A percentile compares a stretch with the other conserved stretches of the same genome.
Evolutionary conservation across 1,284 basidiomycete genomes (phyloP).

Genomic region (Cystobasidium pallidum): DNA sequence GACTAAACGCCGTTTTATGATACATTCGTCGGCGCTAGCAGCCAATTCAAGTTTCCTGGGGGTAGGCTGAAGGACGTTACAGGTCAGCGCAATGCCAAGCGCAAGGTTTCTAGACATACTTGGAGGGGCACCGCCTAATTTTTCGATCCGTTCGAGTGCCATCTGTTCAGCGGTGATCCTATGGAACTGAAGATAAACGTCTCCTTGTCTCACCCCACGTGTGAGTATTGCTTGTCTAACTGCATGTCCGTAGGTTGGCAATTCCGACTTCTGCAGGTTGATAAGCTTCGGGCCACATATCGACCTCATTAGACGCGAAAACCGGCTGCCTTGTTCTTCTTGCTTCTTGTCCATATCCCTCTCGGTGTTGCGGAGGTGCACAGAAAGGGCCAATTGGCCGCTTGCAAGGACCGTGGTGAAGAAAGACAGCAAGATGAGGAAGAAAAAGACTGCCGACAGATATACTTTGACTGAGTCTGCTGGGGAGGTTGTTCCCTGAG

Average conservation of each 20-base stretch:
- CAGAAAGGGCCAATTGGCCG: not conserved
- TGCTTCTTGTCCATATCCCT: not conserved
- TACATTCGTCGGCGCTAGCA: no score
- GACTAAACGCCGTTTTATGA: no score
- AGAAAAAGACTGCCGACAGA: not conserved
- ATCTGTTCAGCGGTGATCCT: constrained; percentile 8
- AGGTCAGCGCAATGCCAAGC: not conserved
- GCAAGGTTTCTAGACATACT: not conserved
- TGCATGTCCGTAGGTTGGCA: constrained; percentile 20
- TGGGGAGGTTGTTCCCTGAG: not conserved
- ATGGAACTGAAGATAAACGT: not conserved
- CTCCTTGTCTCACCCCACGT: not conserved
- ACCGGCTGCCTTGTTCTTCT: not conserved
- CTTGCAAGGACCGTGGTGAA: not conserved
- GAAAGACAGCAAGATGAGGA: not conserved
- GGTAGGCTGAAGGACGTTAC: not conserved
- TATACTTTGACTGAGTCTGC: not conserved
- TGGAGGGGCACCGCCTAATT: constrained; percentile 31
- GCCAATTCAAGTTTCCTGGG: not conserved
- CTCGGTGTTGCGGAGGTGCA: not conserved
- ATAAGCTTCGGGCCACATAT: not conserved
- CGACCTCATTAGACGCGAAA: not conserved
- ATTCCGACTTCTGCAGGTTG: not conserved
- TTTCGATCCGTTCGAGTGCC: constrained; percentile 20
- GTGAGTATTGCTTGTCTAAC: constrained; percentile 21